These are phyloP conservation scores for Ogataea dorogensis DNA, from an alignment of 805 yeast species.

Conservation along the genomic window DNA sequence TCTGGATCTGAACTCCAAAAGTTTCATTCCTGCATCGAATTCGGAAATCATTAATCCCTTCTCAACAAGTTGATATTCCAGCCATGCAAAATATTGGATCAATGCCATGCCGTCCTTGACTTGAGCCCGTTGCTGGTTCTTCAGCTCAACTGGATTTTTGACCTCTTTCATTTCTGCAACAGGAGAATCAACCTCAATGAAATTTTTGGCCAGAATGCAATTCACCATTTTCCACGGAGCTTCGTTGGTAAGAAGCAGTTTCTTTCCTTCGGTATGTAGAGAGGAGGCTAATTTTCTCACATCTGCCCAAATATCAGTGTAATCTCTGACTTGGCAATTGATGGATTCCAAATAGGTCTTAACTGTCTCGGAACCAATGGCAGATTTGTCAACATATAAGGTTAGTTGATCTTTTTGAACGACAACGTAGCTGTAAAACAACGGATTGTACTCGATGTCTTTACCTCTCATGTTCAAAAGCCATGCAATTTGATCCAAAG, in stretches of 20 bases:
- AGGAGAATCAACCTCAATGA: constrained; percentile 52
- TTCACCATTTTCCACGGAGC: constrained; percentile 70
- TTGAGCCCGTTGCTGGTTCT: constrained; percentile 52
- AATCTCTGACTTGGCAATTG: constrained; percentile 43
- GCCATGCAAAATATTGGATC: constrained; percentile 54
- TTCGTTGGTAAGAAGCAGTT: constrained; percentile 51
- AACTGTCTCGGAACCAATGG: constrained; percentile 26
- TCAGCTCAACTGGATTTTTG: constrained; percentile 48
- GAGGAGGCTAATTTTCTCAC: constrained; percentile 37
- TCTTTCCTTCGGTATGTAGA: constrained; percentile 22
- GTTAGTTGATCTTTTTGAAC: constrained; percentile 40
- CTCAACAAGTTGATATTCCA: constrained; percentile 46
- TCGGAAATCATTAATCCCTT: constrained; percentile 54
- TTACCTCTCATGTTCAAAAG: constrained; percentile 69
- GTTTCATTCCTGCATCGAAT: constrained; percentile 61
- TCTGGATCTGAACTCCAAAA: constrained; percentile 51
- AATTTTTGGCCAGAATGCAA: constrained; percentile 40
- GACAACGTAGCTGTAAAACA: constrained; percentile 50
- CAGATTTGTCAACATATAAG: constrained; percentile 41
- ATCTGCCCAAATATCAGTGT: constrained; percentile 46
- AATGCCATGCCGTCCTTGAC: constrained; percentile 59
- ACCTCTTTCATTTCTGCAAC: constrained; percentile 51
- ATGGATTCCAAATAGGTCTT: constrained; percentile 41
- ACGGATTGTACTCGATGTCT: constrained; percentile 55
- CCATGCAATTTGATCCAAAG: constrained; percentile 90